Percentiles rank a stretch among this genome's conserved stretches.
phyloP scores from a whole-genome alignment of 2,329 filamentous ascomycete species.

The Harringtonia aguacate region DNA sequence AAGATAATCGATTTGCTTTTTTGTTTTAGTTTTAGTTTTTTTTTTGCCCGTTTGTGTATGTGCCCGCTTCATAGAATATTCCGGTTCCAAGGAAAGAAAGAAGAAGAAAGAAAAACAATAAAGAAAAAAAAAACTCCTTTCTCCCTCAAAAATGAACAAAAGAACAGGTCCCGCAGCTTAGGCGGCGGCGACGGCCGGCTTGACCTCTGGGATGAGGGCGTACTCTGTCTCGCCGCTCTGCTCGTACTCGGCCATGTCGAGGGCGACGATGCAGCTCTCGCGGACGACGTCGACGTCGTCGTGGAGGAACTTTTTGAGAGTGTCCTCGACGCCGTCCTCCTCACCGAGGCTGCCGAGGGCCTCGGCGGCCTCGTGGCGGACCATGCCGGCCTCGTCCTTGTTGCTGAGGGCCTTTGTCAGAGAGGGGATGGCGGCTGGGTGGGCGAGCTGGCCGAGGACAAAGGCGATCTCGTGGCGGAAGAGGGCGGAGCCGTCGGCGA shows the following conservation, averaged over 20 bases:
- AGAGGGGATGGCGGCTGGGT: slow-evolving; percentile 92
- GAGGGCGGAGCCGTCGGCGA: slow-evolving; percentile 76
- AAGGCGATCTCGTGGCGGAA: slow-evolving; percentile 98
- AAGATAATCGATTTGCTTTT: neutral
- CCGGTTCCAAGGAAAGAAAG: slow-evolving; percentile 3
- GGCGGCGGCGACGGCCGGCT: slow-evolving; percentile 15
- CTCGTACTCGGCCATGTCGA: slow-evolving; percentile 98
- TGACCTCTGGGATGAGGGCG: slow-evolving; percentile 67
- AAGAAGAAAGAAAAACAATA: neutral
- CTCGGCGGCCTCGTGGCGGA: slow-evolving; percentile 93
- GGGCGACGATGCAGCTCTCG: slow-evolving; percentile 86
- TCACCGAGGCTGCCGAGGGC: slow-evolving; percentile 89
- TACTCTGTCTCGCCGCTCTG: slow-evolving; percentile 83
- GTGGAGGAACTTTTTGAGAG: slow-evolving; percentile 69
- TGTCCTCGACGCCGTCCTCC: slow-evolving; percentile 84
- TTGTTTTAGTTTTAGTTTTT: neutral
- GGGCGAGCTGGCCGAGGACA: slow-evolving; percentile 91
- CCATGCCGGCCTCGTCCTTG: slow-evolving; percentile 81
- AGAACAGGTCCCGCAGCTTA: neutral
- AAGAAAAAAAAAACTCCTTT: slow-evolving; percentile 1
- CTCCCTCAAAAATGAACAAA: neutral
- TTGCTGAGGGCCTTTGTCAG: slow-evolving; percentile 71
- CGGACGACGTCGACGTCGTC: slow-evolving; percentile 89
- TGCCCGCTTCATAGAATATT: slow-evolving; percentile 1
- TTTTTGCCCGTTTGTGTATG: no score